Evolutionary conservation across 2,329 filamentous ascomycete genomes (phyloP), one percentile per base, ranked within the genome.

Genomic region (Macrophomina tecta): DNA sequence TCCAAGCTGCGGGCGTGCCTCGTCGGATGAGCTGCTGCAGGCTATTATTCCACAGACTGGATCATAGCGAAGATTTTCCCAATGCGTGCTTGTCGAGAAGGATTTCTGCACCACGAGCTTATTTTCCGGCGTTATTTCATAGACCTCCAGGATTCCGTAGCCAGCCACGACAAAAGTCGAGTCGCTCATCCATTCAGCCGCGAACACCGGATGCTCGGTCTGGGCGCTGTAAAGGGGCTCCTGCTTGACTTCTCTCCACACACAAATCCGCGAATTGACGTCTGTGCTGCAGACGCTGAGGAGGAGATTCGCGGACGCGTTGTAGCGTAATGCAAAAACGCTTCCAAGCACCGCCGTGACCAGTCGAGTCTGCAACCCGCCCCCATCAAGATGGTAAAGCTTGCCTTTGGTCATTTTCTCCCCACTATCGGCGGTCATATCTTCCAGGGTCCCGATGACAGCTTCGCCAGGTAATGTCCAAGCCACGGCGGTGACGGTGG

Each of bases 81-180:
- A 79, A 1, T 73, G 75, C 18, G 75, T 69, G 4, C 69, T 69
- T 9, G 75, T 78, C 14, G 76, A 71, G 14, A 78, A 69, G 1
- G 75, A 77, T 56, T 72, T 74, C 63, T 75, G 74, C 14, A 72
- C 66, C 1, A 69, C 72, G 48, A 67, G 30, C 36, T 49, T 61
- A 40, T 65, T 60, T 53, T 56, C 63, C 0, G 77, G 72, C 34
- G 69, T 70, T 28, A 81, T 73, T 18, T 78, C 73, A 70, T 80
- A 81, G 4, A 78, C 73, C 32, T 77, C 76, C 63, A 81, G 75
- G 3, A 79, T 71, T 28, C 77, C 72, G 8, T 78, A 77, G 11
- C 82, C 81, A 64, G 79, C 82, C 11, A 83, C 79, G 9, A 81
- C 74, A 68, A 84, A 82, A 1, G 74, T 74, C 3, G 78, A 75